A percentile compares a stretch with the other conserved stretches of the same genome.
Evolutionary conservation across 148 eudicot species (phyloP).

Genomic region (Simmondsia chinensis): DNA sequence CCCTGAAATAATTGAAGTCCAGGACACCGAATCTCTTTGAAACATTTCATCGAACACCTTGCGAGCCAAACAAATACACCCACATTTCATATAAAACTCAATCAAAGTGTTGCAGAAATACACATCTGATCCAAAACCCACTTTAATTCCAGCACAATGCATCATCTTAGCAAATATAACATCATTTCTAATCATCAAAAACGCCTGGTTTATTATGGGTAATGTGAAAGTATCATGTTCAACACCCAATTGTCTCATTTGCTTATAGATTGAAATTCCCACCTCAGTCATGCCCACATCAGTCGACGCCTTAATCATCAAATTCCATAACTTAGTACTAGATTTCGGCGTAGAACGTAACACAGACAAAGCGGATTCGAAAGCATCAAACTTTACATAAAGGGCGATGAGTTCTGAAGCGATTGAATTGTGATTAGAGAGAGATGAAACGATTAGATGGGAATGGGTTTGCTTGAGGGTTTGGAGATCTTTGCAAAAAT

Average conservation of each 20-base stretch:
- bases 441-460: conserved; percentile 12
- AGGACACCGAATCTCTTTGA: conserved; percentile 48
- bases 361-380: conserved; percentile 3
- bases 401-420: conserved; percentile 9
- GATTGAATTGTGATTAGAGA: neutral
- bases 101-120: conserved; percentile 43
- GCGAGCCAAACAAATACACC: conserved; percentile 14
- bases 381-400: conserved; percentile 14
- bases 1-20: conserved; percentile 51
- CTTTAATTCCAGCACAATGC: conserved; percentile 17
- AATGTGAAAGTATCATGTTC: conserved; percentile 20
- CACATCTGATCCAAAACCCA: conserved; percentile 46
- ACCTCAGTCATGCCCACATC: conserved; percentile 10
- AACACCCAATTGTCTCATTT: conserved; percentile 22
- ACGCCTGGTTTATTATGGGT: conserved; percentile 19
- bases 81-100: conserved; percentile 30
- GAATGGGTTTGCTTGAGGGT: conserved; percentile 10
- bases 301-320: conserved; percentile 13
- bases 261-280: conserved; percentile 14
- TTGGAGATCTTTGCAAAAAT: conserved; percentile 5
- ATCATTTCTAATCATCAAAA: conserved; percentile 11
- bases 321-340: conserved; percentile 21
- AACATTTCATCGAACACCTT: conserved; percentile 58
- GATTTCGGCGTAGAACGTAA: conserved; percentile 10
- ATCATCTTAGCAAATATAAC: conserved; percentile 9